phyloP scores from a whole-genome alignment of 148 eudicot genomes.

The Vaccinium vitisidaea region DNA sequence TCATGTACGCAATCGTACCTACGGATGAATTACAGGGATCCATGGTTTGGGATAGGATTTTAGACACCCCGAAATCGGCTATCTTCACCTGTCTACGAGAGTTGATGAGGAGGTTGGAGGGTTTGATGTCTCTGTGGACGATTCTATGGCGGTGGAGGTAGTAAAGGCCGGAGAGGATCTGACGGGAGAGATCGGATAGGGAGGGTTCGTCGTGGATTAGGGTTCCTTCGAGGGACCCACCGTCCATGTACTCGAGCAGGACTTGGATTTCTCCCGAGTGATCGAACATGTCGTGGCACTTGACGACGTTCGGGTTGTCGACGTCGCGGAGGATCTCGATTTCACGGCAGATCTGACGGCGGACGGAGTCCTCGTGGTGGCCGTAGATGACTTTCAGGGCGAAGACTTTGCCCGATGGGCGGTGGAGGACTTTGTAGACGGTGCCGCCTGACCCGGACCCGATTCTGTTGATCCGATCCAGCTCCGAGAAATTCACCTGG shows the following conservation, averaged over 20 bases:
- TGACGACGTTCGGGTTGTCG: constrained; percentile 65
- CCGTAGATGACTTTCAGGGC: constrained; percentile 86
- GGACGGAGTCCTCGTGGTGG: constrained; percentile 65
- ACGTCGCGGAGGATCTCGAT: constrained; percentile 79
- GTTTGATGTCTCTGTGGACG: constrained; percentile 84
- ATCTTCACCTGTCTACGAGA: constrained; percentile 48
- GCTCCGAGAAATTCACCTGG: constrained; percentile 42
- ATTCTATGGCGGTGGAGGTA: constrained; percentile 63
- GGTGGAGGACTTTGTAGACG: constrained; percentile 76
- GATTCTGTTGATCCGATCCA: constrained; percentile 60
- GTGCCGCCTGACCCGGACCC: constrained; percentile 86
- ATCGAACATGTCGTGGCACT: constrained; percentile 65
- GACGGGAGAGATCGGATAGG: constrained; percentile 52
- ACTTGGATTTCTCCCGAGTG: constrained; percentile 83
- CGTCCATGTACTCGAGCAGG: constrained; percentile 69
- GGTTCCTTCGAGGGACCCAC: constrained; percentile 62
- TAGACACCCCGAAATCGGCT: constrained; percentile 74
- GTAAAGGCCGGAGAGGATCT: constrained; percentile 52
- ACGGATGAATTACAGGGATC: constrained; percentile 82
- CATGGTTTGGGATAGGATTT: constrained; percentile 72
- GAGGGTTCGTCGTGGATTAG: constrained; percentile 46
- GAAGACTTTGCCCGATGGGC: constrained; percentile 45
- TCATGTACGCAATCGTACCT: constrained; percentile 89
- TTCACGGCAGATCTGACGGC: constrained; percentile 79
- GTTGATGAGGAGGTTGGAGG: constrained; percentile 69